Evolutionary conservation across 352 stramenopile genomes (phyloP), one percentile per base, ranked within the genome.

Genomic region (Phytophthora syringae): DNA sequence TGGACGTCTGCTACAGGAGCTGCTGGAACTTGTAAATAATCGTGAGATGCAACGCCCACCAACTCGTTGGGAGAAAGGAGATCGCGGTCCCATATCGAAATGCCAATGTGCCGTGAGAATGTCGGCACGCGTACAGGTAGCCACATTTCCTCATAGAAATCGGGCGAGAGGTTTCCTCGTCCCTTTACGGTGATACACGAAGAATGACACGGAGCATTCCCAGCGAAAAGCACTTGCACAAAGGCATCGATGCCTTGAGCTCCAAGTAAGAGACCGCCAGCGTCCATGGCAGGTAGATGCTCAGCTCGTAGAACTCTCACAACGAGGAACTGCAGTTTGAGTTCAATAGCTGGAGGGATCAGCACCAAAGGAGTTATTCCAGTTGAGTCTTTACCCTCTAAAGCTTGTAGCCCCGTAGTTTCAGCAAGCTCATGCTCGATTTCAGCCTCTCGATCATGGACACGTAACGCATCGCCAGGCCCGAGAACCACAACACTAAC

Each of bases 1-100:
- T 18, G 2, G 28, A 30, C 12, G 6, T 54, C 50, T 2, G 32
- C 25, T 32, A 25, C 13, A 20, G 49, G 25, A 16, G 37, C 57
- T 3, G 51, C 60, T 5, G 70, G 60, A 15, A 95, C 82, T 42
- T 84, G 69, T 15, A 85, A 72, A 40, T 91, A 97, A 72, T 97
- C 88, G 45, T 86, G 62, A 7, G 74, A 84, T 2, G 86, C 63
- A 9, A 89, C 77, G 7, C 79, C 86, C 0, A 96, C 89, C 20
- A 95, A 60, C 13, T 96, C 78, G 59, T 96, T 88, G 5, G 70
- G 74, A 2, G 77, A 83, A 2, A 75, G 78, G 7, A 85, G 57
- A 45, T 97, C 89, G 4, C 88, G 79, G 54, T 97, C 90, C 79
- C 85, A 95, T 1, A 97, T 48, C 0, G 82, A 93, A 6, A 97